A percentile compares a stretch with the other conserved stretches of the same genome.
Conservation (phyloP, 768 basidiomycete genomes). For the Podaxis rugospora region DNA sequence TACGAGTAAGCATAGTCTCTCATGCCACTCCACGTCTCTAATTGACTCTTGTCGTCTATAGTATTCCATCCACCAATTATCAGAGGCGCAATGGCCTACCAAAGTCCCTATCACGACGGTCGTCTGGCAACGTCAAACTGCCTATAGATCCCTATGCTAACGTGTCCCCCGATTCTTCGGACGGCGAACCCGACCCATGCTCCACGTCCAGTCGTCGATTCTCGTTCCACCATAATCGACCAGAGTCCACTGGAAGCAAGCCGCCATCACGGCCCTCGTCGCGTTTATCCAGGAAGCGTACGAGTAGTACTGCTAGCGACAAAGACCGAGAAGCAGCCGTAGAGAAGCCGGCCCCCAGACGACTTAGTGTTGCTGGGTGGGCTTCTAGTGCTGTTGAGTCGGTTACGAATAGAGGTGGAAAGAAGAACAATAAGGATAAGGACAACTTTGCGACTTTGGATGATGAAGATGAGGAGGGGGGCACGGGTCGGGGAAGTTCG, state of each 20-base stretch:
- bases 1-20: constrained; percentile 43
- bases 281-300: constrained; percentile 59
- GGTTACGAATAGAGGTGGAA: constrained; percentile 41
- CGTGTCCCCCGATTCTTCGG: constrained; percentile 27
- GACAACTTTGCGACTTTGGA: constrained; percentile 52
- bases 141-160: constrained; percentile 15
- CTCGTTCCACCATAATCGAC: constrained; percentile 26
- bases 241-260: constrained; percentile 38
- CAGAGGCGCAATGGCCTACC: not conserved
- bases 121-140: not conserved
- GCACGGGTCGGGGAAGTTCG: constrained; percentile 13
- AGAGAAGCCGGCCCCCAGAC: constrained; percentile 26
- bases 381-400: constrained; percentile 62
- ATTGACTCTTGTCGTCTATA: not conserved
- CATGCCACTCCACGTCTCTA: not conserved
- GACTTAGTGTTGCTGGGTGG: constrained; percentile 57
- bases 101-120: not conserved
- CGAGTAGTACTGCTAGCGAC: constrained; percentile 42
- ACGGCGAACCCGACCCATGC: constrained; percentile 23
- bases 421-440: constrained; percentile 51
- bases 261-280: constrained; percentile 52
- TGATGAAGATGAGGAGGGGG: constrained; percentile 35
- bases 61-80: not conserved
- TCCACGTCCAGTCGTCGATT: constrained; percentile 23
- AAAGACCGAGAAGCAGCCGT: constrained; percentile 31